These are phyloP conservation scores for Logfia minima DNA, from an alignment of 129 eudicot genomes.

Conservation along the genomic window DNA sequence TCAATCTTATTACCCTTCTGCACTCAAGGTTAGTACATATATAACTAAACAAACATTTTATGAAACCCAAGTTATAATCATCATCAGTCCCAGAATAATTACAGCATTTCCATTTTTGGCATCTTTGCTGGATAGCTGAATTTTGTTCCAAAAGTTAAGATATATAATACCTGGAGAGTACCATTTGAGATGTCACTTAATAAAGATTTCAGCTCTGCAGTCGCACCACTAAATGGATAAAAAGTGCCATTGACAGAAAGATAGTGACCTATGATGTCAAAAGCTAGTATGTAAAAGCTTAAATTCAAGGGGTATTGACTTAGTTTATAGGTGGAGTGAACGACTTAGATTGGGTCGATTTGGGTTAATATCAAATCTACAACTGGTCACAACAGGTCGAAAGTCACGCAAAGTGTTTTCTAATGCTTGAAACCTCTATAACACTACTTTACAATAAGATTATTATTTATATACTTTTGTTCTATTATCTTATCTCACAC, in stretches of 20 bases:
- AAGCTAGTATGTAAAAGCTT: background rate
- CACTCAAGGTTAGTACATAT: background rate
- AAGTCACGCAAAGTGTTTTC: background rate
- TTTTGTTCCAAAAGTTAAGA: background rate
- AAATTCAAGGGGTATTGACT: background rate
- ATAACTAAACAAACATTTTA: background rate
- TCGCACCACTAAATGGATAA: slow-evolving; percentile 84
- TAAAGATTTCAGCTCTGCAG: slow-evolving; percentile 80
- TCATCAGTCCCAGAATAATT: background rate
- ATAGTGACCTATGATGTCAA: slow-evolving; percentile 46
- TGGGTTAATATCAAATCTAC: background rate
- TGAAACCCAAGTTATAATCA: background rate
- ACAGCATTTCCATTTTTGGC: too few species aligned
- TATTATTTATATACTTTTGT: background rate
- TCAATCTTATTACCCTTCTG: slow-evolving; percentile 52
- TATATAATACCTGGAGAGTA: slow-evolving; percentile 43
- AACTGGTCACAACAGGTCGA: background rate
- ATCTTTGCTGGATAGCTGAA: background rate
- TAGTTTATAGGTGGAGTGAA: background rate
- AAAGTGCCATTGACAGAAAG: slow-evolving; percentile 55
- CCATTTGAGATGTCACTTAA: slow-evolving; percentile 62
- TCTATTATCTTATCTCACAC: background rate
- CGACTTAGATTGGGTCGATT: background rate
- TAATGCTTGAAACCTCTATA: background rate
- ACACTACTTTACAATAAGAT: background rate